Percentiles rank a stretch among this genome's conserved stretches.
Evolutionary conservation across 352 stramenopile genomes (phyloP).

Genomic region (Blastocystis sp.): DNA sequence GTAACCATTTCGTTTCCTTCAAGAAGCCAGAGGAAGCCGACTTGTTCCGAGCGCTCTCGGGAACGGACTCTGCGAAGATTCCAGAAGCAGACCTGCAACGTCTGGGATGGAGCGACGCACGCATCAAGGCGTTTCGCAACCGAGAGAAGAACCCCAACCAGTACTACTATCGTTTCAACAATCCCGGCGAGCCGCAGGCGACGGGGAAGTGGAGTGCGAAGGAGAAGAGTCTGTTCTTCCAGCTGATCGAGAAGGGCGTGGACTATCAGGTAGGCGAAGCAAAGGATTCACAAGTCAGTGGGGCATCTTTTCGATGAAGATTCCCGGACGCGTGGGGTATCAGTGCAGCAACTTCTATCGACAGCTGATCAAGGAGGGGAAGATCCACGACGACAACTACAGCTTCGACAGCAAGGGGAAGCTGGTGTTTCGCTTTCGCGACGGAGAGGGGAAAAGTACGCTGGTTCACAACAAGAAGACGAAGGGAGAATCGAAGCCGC

Average conservation of each 20-base stretch:
- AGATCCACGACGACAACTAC: slow-evolving; percentile 60
- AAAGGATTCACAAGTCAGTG: slow-evolving; percentile 1
- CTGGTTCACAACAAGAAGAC: not conserved
- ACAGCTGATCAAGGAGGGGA: slow-evolving; percentile 58
- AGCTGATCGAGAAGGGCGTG: slow-evolving; percentile 50
- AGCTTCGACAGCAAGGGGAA: slow-evolving; percentile 53
- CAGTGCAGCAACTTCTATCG: slow-evolving; percentile 61
- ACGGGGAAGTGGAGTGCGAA: slow-evolving; percentile 58
- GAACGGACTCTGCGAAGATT: not conserved
- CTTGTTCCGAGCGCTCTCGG: slow-evolving; percentile 7
- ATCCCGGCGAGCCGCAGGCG: slow-evolving; percentile 56
- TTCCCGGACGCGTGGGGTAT: slow-evolving; percentile 59
- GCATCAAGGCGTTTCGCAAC: slow-evolving; percentile 53
- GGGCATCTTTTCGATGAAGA: slow-evolving; percentile 60
- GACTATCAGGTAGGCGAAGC: slow-evolving; percentile 21
- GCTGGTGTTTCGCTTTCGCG: slow-evolving; percentile 55
- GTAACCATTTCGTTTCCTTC: not conserved
- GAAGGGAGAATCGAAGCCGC: not conserved
- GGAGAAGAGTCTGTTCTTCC: slow-evolving; percentile 55
- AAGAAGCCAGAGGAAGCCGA: not conserved
- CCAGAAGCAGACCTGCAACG: not conserved
- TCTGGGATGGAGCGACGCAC: slow-evolving; percentile 43
- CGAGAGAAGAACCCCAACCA: slow-evolving; percentile 59
- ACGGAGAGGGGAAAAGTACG: slow-evolving; percentile 39
- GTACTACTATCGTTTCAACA: slow-evolving; percentile 61